Evolutionary conservation across 768 basidiomycete species (phyloP).

Genomic region (Calocybe indica): DNA sequence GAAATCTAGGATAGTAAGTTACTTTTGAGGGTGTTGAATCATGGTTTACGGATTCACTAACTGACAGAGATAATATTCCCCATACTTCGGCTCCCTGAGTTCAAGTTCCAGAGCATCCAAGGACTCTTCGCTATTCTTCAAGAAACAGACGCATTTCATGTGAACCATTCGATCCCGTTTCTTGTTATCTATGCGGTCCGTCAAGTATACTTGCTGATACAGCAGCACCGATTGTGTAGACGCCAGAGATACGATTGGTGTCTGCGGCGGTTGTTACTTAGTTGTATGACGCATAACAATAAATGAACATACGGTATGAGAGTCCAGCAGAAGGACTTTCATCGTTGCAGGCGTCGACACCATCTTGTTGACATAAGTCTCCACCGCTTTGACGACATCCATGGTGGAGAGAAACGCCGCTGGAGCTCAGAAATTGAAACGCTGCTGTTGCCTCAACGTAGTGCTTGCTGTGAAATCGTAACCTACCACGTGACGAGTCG

Average conservation of each 20-base stretch:
- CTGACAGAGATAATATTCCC: slow-evolving; percentile 99
- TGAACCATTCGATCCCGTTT: slow-evolving; percentile 90
- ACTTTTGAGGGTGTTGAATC: slow-evolving; percentile 10
- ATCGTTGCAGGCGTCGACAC: slow-evolving; percentile 81
- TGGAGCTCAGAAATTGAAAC: background rate
- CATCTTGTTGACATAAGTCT: slow-evolving; percentile 88
- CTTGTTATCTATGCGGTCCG: slow-evolving; percentile 94
- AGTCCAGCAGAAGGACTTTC: slow-evolving; percentile 94
- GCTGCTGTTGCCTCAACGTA: background rate
- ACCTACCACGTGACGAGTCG: background rate
- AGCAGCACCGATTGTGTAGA: slow-evolving; percentile 91
- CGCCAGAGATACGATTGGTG: slow-evolving; percentile 92
- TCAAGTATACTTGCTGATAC: slow-evolving; percentile 95
- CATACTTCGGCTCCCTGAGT: slow-evolving; percentile 86
- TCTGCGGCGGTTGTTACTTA: slow-evolving; percentile 38
- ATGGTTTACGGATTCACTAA: slow-evolving; percentile 55
- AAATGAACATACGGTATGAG: slow-evolving; percentile 69
- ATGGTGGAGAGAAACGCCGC: slow-evolving; percentile 32
- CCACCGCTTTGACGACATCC: slow-evolving; percentile 95
- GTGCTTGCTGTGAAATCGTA: background rate
- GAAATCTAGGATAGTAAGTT: slow-evolving; percentile 60
- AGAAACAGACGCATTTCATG: slow-evolving; percentile 95
- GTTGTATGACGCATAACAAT: background rate
- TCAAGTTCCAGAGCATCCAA: slow-evolving; percentile 80
- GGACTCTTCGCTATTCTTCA: slow-evolving; percentile 78